A percentile compares a stretch with the other conserved stretches of the same genome.
Conservation (phyloP, 2,329 filamentous ascomycete species). For the Talaromyces marneffei region DNA sequence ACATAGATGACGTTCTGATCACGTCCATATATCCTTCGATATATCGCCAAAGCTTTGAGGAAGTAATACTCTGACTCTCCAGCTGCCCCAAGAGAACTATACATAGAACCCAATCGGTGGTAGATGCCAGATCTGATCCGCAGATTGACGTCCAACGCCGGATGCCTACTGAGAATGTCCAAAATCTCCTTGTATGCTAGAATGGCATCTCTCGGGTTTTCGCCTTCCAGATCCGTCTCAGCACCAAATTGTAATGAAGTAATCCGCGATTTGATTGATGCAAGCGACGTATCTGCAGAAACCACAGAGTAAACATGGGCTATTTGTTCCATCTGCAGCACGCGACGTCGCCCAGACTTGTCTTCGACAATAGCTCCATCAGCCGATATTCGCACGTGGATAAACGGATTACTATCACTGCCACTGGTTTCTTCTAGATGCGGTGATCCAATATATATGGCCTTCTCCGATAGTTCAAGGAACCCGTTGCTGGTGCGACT, state of each 20-base stretch:
- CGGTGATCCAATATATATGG: neutral
- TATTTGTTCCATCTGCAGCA: constrained; percentile 28
- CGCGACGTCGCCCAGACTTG: constrained; percentile 25
- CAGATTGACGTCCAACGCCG: constrained; percentile 22
- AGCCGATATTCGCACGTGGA: constrained; percentile 24
- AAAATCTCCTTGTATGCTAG: constrained; percentile 23
- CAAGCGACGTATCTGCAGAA: constrained; percentile 21
- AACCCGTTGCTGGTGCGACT: constrained; percentile 7
- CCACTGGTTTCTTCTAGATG: neutral
- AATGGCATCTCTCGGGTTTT: constrained; percentile 20
- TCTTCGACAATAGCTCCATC: constrained; percentile 26
- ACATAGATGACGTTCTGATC: constrained; percentile 26
- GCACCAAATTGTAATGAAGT: constrained; percentile 19
- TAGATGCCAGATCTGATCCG: constrained; percentile 23
- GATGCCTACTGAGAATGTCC: constrained; percentile 20
- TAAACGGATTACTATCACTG: constrained; percentile 14
- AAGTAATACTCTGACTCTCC: constrained; percentile 26
- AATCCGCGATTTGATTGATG: constrained; percentile 20
- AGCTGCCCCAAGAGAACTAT: constrained; percentile 21
- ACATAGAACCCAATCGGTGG: constrained; percentile 24
- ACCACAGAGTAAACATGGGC: constrained; percentile 26
- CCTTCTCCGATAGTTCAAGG: constrained; percentile 13
- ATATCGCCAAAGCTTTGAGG: constrained; percentile 24
- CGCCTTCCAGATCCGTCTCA: constrained; percentile 21
- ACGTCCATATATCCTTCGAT: constrained; percentile 25